These are phyloP conservation scores for Dipteronia dyeriana DNA, from an alignment of 345 rosid genomes.

Conservation along the genomic window DNA sequence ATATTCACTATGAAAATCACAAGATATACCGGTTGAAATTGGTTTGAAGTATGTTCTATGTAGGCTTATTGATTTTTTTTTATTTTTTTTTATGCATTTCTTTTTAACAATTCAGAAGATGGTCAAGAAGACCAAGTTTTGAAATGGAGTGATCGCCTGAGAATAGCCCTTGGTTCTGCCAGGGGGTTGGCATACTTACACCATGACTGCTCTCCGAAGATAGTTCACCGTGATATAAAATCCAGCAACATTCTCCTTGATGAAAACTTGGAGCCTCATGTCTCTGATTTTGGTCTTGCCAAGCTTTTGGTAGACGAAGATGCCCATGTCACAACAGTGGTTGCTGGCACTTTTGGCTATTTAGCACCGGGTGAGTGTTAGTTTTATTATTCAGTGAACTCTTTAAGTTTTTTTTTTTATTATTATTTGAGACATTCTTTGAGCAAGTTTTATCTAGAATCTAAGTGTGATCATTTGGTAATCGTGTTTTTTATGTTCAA, in stretches of 20 bases:
- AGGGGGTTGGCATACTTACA: slow-evolving; percentile 86
- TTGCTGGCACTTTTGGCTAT: slow-evolving; percentile 98
- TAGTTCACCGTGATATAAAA: slow-evolving; percentile 89
- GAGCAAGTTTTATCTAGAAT: too few relatives aligned
- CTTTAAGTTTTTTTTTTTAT: neutral
- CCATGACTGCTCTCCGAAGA: slow-evolving; percentile 88
- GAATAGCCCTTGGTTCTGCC: slow-evolving; percentile 82
- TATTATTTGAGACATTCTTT: neutral
- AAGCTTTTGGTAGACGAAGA: slow-evolving; percentile 92
- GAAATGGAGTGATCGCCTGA: slow-evolving; percentile 75
- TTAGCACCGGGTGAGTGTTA: slow-evolving; percentile 80
- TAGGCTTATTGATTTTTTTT: neutral
- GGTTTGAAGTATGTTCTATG: neutral
- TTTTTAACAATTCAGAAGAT: slow-evolving; percentile 24
- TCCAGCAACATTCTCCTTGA: slow-evolving; percentile 92
- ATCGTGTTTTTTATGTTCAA: neutral
- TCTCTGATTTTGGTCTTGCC: slow-evolving; percentile 95
- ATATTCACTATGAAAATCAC: neutral
- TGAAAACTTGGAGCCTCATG: slow-evolving; percentile 87
- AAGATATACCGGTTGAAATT: neutral
- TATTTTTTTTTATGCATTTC: neutral
- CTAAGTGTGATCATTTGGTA: too few relatives aligned
- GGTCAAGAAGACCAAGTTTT: slow-evolving; percentile 42
- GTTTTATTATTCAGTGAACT: neutral
- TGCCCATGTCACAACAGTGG: slow-evolving; percentile 89